Percentiles rank a stretch among this genome's conserved stretches.
Conservation (phyloP, 495 filamentous ascomycete species). For the Durotheca rogersii region DNA sequence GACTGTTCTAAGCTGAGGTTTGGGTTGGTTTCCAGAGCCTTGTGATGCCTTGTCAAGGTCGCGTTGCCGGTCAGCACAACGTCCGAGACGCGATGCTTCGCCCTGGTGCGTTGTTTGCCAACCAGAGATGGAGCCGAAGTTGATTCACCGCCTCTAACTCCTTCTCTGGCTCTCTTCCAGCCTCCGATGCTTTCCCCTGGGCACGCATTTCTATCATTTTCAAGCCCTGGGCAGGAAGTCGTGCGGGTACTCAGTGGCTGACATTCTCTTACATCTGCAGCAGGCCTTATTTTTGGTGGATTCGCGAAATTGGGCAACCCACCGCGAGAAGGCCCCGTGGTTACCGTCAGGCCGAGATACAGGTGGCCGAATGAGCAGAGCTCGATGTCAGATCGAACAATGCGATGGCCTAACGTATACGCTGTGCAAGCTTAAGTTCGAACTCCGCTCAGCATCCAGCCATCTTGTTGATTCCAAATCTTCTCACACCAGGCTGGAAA, state of each 20-base stretch:
- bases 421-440: background rate
- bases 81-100: slow-evolving; percentile 9
- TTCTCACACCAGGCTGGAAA: no score
- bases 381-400: background rate
- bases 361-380: background rate
- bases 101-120: background rate
- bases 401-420: background rate
- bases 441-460: background rate
- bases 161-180: background rate
- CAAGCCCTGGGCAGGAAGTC: background rate
- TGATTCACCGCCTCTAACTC: slow-evolving; percentile 1
- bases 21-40: background rate
- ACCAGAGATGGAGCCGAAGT: background rate
- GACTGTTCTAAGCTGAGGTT: slow-evolving; percentile 23
- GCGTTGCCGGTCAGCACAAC: slow-evolving; percentile 7
- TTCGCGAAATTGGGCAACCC: background rate
- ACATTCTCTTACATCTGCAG: background rate
- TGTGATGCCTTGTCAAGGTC: slow-evolving; percentile 2
- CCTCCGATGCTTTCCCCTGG: background rate
- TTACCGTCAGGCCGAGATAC: background rate
- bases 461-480: background rate
- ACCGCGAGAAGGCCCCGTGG: background rate
- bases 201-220: background rate
- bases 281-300: background rate
- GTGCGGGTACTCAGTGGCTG: background rate